A percentile compares a stretch with the other conserved stretches of the same genome.
Conservation (phyloP, 768 basidiomycete genomes). For the Exidia glandulosa region DNA sequence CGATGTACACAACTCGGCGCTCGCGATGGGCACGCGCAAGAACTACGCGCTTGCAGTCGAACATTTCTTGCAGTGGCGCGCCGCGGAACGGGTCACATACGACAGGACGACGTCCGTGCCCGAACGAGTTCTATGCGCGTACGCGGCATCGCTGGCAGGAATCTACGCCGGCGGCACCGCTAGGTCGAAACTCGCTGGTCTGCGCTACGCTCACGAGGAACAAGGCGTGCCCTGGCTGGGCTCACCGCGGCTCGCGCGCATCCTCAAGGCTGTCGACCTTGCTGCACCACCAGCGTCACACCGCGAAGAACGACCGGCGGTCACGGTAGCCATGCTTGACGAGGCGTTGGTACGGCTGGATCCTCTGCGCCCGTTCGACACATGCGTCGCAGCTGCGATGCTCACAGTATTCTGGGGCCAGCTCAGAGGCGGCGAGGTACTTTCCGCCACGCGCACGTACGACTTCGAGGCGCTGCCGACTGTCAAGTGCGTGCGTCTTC, state of each 20-base stretch:
- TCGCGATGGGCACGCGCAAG: neutral
- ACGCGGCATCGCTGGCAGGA: neutral
- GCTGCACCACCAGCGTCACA: neutral
- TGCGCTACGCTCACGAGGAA: neutral
- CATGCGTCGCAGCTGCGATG: constrained; percentile 25
- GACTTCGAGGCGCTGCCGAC: neutral
- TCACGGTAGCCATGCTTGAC: constrained; percentile 22
- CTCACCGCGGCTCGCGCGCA: neutral
- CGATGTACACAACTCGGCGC: neutral
- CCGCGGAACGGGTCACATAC: neutral
- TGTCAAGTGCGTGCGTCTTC: neutral
- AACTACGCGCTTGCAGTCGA: neutral
- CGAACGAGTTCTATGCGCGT: neutral
- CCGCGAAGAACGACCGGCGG: constrained; percentile 14
- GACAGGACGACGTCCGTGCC: neutral
- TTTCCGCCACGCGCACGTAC: neutral
- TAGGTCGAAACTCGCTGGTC: neutral
- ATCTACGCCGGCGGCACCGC: neutral
- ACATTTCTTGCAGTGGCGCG: neutral
- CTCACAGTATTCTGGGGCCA: constrained; percentile 28
- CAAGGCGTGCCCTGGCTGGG: neutral
- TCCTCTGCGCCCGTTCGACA: constrained; percentile 24
- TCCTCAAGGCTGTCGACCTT: neutral
- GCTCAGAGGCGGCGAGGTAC: constrained; percentile 27
- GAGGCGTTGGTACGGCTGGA: constrained; percentile 13